phyloP scores from a whole-genome alignment of 208 protist genomes.

The Leishmania major region DNA sequence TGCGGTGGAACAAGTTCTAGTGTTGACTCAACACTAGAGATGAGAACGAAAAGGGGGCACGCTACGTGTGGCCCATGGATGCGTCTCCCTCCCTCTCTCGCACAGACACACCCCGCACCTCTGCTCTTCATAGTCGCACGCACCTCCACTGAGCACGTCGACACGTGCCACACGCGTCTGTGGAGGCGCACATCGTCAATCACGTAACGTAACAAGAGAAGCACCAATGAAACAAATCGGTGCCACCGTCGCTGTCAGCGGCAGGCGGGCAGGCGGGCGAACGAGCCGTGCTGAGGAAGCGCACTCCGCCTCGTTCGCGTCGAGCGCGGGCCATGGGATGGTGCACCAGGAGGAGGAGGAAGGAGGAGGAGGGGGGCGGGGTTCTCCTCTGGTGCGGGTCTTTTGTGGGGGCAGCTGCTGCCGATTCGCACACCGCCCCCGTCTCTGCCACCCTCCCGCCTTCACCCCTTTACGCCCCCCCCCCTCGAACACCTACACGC shows the following conservation, averaged over 20 bases:
- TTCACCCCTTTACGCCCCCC: neutral
- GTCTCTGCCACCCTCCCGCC: neutral
- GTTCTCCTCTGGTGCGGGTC: neutral
- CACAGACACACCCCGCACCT: neutral
- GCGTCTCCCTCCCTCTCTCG: neutral
- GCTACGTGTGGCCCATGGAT: neutral
- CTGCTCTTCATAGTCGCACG: neutral
- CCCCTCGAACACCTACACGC: neutral
- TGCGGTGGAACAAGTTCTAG: conserved; percentile 72
- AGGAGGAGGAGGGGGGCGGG: neutral
- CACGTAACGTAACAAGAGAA: neutral
- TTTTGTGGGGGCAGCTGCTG: neutral
- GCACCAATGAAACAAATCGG: neutral
- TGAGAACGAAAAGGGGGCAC: neutral
- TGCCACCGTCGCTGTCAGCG: neutral
- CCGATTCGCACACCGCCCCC: neutral
- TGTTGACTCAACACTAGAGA: neutral
- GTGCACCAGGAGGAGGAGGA: neutral
- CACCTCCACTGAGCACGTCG: neutral
- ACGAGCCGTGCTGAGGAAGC: neutral
- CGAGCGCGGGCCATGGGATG: neutral
- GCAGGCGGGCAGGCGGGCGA: too few species aligned
- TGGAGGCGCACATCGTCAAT: neutral
- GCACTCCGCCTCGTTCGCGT: neutral
- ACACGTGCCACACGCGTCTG: neutral